Conservation (phyloP, 1,284 basidiomycete genomes). For the Apiotrichum brassicae region DNA sequence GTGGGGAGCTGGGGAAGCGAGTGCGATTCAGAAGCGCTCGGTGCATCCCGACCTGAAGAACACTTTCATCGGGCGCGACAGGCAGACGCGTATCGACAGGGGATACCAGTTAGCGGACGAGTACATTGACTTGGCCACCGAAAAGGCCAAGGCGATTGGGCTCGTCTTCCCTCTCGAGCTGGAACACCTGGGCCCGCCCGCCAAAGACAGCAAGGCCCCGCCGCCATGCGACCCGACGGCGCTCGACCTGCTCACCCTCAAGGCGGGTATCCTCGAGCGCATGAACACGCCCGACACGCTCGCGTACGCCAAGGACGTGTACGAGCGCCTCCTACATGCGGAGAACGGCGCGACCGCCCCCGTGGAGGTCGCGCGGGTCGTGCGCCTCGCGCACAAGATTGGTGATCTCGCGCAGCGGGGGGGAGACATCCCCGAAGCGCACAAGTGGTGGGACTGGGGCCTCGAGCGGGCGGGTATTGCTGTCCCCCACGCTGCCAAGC, state of each 20-base stretch:
- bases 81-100: slow-evolving; percentile 29
- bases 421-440: slow-evolving; percentile 28
- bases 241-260: slow-evolving; percentile 57
- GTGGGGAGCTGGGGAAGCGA: slow-evolving; percentile 57
- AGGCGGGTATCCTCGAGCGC: slow-evolving; percentile 62
- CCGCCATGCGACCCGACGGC: slow-evolving; percentile 40
- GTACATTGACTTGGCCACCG: slow-evolving; percentile 38
- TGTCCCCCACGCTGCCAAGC: not conserved
- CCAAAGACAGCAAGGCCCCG: not conserved
- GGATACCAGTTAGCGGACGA: slow-evolving; percentile 44
- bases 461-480: slow-evolving; percentile 23
- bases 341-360: not conserved
- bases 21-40: slow-evolving; percentile 24
- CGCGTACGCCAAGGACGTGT: slow-evolving; percentile 57
- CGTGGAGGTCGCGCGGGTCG: slow-evolving; percentile 19
- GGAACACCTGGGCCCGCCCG: slow-evolving; percentile 17
- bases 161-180: slow-evolving; percentile 36
- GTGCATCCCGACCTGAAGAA: slow-evolving; percentile 27
- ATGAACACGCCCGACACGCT: slow-evolving; percentile 57
- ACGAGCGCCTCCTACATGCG: slow-evolving; percentile 53
- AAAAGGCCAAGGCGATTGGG: slow-evolving; percentile 27
- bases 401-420: slow-evolving; percentile 35
- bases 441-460: slow-evolving; percentile 44
- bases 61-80: slow-evolving; percentile 24
- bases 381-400: slow-evolving; percentile 41